These are phyloP conservation scores for Avena atlantica DNA, from an alignment of 176 grass and related monocot genomes.

Conservation along the genomic window DNA sequence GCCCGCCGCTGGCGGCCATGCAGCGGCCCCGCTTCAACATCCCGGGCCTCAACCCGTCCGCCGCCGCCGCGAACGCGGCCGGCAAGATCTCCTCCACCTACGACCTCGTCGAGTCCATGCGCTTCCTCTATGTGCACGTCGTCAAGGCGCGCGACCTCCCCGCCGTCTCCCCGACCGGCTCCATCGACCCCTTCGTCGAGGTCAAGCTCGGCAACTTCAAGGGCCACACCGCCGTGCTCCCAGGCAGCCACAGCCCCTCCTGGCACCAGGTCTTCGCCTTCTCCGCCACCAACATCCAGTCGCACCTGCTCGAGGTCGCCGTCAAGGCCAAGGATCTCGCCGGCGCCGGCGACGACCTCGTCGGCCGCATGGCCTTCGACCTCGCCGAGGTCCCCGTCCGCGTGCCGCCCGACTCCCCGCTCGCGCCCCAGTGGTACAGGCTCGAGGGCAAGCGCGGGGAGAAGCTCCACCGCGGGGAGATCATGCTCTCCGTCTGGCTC, in stretches of 20 bases:
- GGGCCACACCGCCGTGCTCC: conserved; percentile 53
- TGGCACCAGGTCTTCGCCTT: conserved; percentile 97
- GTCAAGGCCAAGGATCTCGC: conserved; percentile 78
- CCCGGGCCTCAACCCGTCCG: conserved; percentile 57
- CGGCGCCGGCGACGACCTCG: conserved; percentile 62
- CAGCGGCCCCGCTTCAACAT: conserved; percentile 65
- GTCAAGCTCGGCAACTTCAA: conserved; percentile 96
- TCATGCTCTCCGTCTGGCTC: conserved; percentile 98
- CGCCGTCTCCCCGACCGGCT: conserved; percentile 59
- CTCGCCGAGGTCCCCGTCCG: conserved; percentile 77
- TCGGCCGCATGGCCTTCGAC: conserved; percentile 80
- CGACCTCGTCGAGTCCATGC: conserved; percentile 92
- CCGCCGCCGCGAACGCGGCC: conserved; percentile 16
- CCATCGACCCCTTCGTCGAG: conserved; percentile 88
- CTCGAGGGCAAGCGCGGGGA: conserved; percentile 67
- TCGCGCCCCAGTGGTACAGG: conserved; percentile 94
- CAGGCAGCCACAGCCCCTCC: conserved; percentile 54
- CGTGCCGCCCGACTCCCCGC: conserved; percentile 86
- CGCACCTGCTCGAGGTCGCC: conserved; percentile 72
- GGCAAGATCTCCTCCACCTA: conserved; percentile 94
- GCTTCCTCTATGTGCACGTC: conserved; percentile 87
- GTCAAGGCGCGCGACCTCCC: conserved; percentile 93
- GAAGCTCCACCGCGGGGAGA: conserved; percentile 72
- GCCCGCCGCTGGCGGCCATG: conserved; percentile 76
- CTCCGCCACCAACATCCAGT: conserved; percentile 67